These are phyloP conservation scores for Areca catechu DNA, from an alignment of 176 grass and related monocot species.

Conservation along the genomic window DNA sequence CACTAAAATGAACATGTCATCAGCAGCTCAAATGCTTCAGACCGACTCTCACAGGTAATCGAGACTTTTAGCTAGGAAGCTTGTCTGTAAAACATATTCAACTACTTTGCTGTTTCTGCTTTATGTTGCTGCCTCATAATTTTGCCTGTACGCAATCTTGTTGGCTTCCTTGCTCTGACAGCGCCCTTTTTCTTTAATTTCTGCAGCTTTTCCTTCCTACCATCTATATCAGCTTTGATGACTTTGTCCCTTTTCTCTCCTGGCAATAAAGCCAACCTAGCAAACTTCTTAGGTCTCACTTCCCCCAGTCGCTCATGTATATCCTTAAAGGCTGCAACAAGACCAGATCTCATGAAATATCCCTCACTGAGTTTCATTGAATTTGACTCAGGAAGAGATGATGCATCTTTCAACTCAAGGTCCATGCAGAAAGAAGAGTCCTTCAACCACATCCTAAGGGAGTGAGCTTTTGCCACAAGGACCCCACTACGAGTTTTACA, in stretches of 20 bases:
- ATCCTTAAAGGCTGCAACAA: slow-evolving; percentile 69
- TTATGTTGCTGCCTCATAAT: slow-evolving; percentile 54
- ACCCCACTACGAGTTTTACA: slow-evolving; percentile 60
- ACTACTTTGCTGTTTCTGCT: slow-evolving; percentile 24
- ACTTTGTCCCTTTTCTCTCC: slow-evolving; percentile 64
- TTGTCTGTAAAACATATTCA: too few species aligned
- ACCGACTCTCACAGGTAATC: too few species aligned
- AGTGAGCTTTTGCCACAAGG: slow-evolving; percentile 68
- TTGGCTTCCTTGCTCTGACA: slow-evolving; percentile 34
- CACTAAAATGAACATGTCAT: too few species aligned
- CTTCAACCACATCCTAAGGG: slow-evolving; percentile 93
- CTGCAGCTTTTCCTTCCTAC: slow-evolving; percentile 72
- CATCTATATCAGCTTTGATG: slow-evolving; percentile 70
- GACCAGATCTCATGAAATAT: slow-evolving; percentile 88
- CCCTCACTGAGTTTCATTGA: slow-evolving; percentile 82
- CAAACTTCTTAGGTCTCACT: slow-evolving; percentile 90
- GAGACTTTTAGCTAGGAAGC: too few species aligned
- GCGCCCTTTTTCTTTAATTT: slow-evolving; percentile 48
- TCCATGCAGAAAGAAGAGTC: slow-evolving; percentile 93
- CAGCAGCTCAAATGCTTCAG: too few species aligned
- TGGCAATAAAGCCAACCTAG: slow-evolving; percentile 71
- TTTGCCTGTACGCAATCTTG: slow-evolving; percentile 30
- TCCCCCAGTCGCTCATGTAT: slow-evolving; percentile 77
- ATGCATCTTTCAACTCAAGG: slow-evolving; percentile 74
- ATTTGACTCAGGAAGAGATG: slow-evolving; percentile 60